Percentiles rank a stretch among this genome's conserved stretches.
These are phyloP conservation scores for Capronia epimyces DNA, from an alignment of 2,329 filamentous ascomycete genomes.

Conservation along the genomic window DNA sequence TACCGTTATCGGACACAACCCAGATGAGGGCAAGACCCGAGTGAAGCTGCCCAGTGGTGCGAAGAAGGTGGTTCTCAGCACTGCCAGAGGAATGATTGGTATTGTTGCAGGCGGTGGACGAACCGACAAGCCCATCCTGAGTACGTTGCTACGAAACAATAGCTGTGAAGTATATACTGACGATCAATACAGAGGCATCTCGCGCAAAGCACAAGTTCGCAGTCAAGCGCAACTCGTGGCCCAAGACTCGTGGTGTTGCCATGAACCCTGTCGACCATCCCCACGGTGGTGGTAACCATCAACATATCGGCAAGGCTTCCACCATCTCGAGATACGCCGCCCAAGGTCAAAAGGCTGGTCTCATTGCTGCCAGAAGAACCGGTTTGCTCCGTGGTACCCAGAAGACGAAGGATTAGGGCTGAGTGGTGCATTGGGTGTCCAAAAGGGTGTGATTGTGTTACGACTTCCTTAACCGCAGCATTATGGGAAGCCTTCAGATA, in stretches of 20 bases:
- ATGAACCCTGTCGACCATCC: constrained; percentile 99
- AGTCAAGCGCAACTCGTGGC: constrained; percentile 99
- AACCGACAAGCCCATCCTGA: constrained; percentile 99
- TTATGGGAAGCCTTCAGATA: constrained; percentile 1
- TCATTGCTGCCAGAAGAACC: constrained; percentile 98
- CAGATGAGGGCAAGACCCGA: constrained; percentile 98
- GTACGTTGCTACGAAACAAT: constrained; percentile 43
- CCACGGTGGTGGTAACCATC: constrained; percentile 99
- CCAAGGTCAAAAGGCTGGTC: constrained; percentile 99
- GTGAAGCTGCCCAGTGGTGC: constrained; percentile 98
- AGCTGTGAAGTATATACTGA: constrained; percentile 28
- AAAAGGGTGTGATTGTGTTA: constrained; percentile 20
- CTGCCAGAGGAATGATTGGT: constrained; percentile 94
- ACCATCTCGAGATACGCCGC: constrained; percentile 98
- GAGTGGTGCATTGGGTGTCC: constrained; percentile 9
- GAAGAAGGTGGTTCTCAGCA: constrained; percentile 97
- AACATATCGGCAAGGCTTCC: constrained; percentile 99
- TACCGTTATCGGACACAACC: constrained; percentile 96
- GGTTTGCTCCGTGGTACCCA: constrained; percentile 99
- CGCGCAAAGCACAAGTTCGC: constrained; percentile 99
- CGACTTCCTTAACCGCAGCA: constrained; percentile 5
- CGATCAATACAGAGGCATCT: constrained; percentile 74
- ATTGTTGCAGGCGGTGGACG: constrained; percentile 98
- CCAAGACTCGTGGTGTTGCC: constrained; percentile 99
- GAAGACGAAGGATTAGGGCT: constrained; percentile 92